phyloP scores from a whole-genome alignment of 805 yeast genomes.

The Naumovozyma dairenensis region DNA sequence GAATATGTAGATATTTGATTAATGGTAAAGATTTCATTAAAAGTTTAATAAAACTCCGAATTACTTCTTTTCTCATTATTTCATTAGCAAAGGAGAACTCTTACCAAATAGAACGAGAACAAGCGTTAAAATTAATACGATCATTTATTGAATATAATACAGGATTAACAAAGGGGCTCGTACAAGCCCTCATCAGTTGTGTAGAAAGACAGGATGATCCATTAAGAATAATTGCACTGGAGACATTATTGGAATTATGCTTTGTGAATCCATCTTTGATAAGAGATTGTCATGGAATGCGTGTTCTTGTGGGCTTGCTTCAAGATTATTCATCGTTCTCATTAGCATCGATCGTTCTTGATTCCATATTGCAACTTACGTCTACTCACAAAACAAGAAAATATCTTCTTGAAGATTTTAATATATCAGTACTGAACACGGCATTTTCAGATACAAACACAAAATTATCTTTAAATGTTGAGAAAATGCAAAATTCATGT shows the following conservation, averaged over 20 bases:
- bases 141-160: slow-evolving; percentile 43
- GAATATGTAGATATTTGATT: slow-evolving; percentile 59
- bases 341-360: slow-evolving; percentile 20
- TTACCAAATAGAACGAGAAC: slow-evolving; percentile 55
- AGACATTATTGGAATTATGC: slow-evolving; percentile 47
- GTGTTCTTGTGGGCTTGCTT: slow-evolving; percentile 29
- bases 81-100: slow-evolving; percentile 52
- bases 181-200: slow-evolving; percentile 55
- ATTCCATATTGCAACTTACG: slow-evolving; percentile 23
- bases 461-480: slow-evolving; percentile 38
- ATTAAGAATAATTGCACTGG: slow-evolving; percentile 43
- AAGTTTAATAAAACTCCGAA: slow-evolving; percentile 42
- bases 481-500: slow-evolving; percentile 51
- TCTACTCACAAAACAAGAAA: slow-evolving; percentile 23
- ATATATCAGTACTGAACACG: slow-evolving; percentile 52
- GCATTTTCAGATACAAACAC: slow-evolving; percentile 59
- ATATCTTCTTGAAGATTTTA: slow-evolving; percentile 43
- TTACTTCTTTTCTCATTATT: slow-evolving; percentile 55
- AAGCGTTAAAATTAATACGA: slow-evolving; percentile 65
- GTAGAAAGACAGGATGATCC: slow-evolving; percentile 47
- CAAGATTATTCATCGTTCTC: slow-evolving; percentile 20
- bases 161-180: slow-evolving; percentile 59
- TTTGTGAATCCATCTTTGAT: slow-evolving; percentile 37
- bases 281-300: slow-evolving; percentile 38
- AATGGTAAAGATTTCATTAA: slow-evolving; percentile 44